Percentiles rank a stretch among this genome's conserved stretches.
Evolutionary conservation across 768 basidiomycete genomes (phyloP).

Genomic region (Pseudohyphozyma bogoriensis): DNA sequence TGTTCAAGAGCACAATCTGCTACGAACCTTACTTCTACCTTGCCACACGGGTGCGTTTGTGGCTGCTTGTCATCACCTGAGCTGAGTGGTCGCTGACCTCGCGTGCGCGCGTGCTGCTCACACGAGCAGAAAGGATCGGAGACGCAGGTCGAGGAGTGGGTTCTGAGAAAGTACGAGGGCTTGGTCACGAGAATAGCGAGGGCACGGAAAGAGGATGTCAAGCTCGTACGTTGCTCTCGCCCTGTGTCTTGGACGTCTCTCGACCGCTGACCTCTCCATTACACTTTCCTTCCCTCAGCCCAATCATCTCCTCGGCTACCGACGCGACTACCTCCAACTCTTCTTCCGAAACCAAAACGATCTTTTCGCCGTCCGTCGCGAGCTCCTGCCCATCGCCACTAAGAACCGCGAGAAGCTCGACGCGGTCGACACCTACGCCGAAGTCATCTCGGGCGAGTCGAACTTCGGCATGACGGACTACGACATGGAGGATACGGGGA

Average conservation of each 20-base stretch:
- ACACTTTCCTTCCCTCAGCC: slow-evolving; percentile 43
- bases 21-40: slow-evolving; percentile 95
- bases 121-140: slow-evolving; percentile 63
- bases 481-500: slow-evolving; percentile 45
- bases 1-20: slow-evolving; percentile 86
- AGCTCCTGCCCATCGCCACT: slow-evolving; percentile 76
- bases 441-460: slow-evolving; percentile 63
- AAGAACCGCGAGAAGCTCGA: slow-evolving; percentile 85
- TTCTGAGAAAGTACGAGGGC: slow-evolving; percentile 86
- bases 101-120: not conserved
- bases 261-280: not conserved
- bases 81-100: not conserved
- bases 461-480: slow-evolving; percentile 33
- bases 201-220: slow-evolving; percentile 82
- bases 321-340: slow-evolving; percentile 74
- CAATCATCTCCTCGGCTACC: slow-evolving; percentile 93
- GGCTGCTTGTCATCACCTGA: too few relatives aligned
- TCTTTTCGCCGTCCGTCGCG: slow-evolving; percentile 73
- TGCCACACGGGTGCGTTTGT: slow-evolving; percentile 65
- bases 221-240: slow-evolving; percentile 44
- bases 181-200: slow-evolving; percentile 66
- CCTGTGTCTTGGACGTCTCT: not conserved
- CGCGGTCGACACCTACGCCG: slow-evolving; percentile 94
- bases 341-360: slow-evolving; percentile 90
- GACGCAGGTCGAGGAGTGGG: slow-evolving; percentile 85